phyloP scores from a whole-genome alignment of 2,329 filamentous ascomycete species.

The Fusarium burgessii region DNA sequence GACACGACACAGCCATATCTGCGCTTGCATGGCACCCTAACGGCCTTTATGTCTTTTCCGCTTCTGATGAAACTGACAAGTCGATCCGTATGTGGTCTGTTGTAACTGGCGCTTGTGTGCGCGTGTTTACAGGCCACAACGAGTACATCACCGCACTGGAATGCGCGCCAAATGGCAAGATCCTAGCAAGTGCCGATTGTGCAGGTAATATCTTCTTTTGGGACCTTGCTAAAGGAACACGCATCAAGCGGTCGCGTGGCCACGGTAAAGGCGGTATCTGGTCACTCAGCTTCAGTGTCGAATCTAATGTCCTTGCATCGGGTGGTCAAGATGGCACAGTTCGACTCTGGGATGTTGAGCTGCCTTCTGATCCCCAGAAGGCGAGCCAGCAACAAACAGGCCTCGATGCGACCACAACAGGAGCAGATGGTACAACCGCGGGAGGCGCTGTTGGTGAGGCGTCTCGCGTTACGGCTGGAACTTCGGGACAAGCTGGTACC shows the following conservation, averaged over 20 bases:
- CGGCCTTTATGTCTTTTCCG: slow-evolving; percentile 92
- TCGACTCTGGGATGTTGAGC: slow-evolving; percentile 89
- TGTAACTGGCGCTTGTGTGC: slow-evolving; percentile 86
- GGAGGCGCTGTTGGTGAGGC: slow-evolving; percentile 46
- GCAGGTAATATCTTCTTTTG: slow-evolving; percentile 93
- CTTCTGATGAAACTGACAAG: slow-evolving; percentile 85
- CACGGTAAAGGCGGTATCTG: slow-evolving; percentile 95
- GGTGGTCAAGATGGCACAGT: slow-evolving; percentile 94
- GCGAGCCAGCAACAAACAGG: slow-evolving; percentile 62
- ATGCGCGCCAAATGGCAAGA: slow-evolving; percentile 87
- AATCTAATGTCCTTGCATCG: slow-evolving; percentile 90
- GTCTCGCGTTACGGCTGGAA: slow-evolving; percentile 43
- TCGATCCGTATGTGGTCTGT: slow-evolving; percentile 98
- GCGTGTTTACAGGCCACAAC: slow-evolving; percentile 91
- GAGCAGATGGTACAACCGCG: slow-evolving; percentile 56
- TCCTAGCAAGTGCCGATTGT: slow-evolving; percentile 90
- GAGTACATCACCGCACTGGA: slow-evolving; percentile 88
- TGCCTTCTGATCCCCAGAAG: slow-evolving; percentile 74
- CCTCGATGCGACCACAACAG: slow-evolving; percentile 57
- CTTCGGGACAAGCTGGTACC: slow-evolving; percentile 46
- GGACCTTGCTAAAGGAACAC: slow-evolving; percentile 88
- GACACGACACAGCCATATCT: slow-evolving; percentile 94
- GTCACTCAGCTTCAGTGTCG: slow-evolving; percentile 92
- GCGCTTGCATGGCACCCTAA: slow-evolving; percentile 95
- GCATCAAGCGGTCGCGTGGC: slow-evolving; percentile 92